Evolutionary conservation across 2,329 filamentous ascomycete genomes (phyloP), one percentile per base, ranked within the genome.

Genomic region (Microthyrium microscopicum): DNA sequence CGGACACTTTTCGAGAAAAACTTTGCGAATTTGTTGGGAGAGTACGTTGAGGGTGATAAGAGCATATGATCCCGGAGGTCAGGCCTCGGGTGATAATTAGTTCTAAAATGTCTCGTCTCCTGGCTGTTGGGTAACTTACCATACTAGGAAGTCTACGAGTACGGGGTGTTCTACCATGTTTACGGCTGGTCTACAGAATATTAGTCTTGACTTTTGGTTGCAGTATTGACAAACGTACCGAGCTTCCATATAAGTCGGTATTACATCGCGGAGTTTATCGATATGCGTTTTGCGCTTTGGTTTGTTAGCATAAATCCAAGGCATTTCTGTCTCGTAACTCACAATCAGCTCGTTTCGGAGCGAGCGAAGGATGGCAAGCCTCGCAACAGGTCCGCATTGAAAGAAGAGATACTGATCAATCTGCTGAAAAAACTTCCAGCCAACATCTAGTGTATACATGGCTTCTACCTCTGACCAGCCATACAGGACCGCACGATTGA

Each of bases 31-130:
- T 9, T 17, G 17, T 29, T 16, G 9, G 26, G 26, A 9, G 12
- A 7, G 15, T 29, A 29, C 15, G 17, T 12, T 29, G 26, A 29
- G 17, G 26, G 26, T 7, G 7, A 7, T 7, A 29, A 15, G 7
- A 29, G 26, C 9, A 29, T 29, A 29, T 29, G 26, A 15, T 29
- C 26, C 7, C 26, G 26, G 15, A 29, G 26, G 15, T 29, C 26
- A 8, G 26, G 26, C 26, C 22, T 25, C 9, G 22, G 9, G 12
- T 9, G 12, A 9, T 25, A 9, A 12, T 25, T 25, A 25, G 12
- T 9, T n/a, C n/a, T 9, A 25, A 25, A 25, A 25, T 25, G 22
- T 9, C 9, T 9, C 9, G 12, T 25, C 9, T 9, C 9, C 9
- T 25, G 9, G 22, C 22, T 25, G 12, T 25, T 25, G 22, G 22